Evolutionary conservation across 1,284 basidiomycete species (phyloP), one percentile per base, ranked within the genome.

Genomic region (Malassezia arunalokei): DNA sequence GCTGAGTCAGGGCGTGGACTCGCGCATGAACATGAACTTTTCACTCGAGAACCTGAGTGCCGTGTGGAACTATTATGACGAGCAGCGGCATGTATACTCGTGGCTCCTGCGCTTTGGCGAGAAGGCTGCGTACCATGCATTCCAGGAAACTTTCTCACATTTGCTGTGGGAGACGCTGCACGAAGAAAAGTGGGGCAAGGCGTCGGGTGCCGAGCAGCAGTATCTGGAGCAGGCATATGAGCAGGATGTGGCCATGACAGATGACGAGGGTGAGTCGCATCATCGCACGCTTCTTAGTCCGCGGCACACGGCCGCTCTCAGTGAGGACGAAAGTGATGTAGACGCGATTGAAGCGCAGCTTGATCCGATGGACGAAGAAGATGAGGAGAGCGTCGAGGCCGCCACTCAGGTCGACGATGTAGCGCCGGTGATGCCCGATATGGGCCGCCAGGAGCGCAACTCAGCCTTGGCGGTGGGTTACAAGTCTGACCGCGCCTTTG

Each of bases 401-500:
- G 49, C 50, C 11, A 48, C 54, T 7, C 60, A 60, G 24, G 32
- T 41, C 1, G 47, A 56, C 17, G 58, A 74, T 27, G 73, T 74
- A 9, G 73, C 49, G 30, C 46, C 43, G 38, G 54, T 60, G 47
- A 49, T 56, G 11, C 46, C 41, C 29, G 60, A 42, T 27, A 41
- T 38, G 9, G 45, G 39, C 31, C 49, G 45, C 12, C 44, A 43
- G 17, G 68, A 72, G 24, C 54, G 56, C 40, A 96, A 98, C 75
- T 86, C 87, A 32, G 85, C 90, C 63, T 80, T 98, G 31, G 87
- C 87, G 3, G 84, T 98, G 40, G 94, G 94, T 5, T 92, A 95
- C 79, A 92, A 89, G 76, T 87, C 90, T 59, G 89, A 95, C 68
- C 80, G 89, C 35, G 91, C 92, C 9, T 96, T 92, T 66, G 92